A percentile compares a stretch with the other conserved stretches of the same genome.
These are phyloP conservation scores for Scleroderma citrinum DNA, from an alignment of 768 basidiomycete species.

Conservation along the genomic window DNA sequence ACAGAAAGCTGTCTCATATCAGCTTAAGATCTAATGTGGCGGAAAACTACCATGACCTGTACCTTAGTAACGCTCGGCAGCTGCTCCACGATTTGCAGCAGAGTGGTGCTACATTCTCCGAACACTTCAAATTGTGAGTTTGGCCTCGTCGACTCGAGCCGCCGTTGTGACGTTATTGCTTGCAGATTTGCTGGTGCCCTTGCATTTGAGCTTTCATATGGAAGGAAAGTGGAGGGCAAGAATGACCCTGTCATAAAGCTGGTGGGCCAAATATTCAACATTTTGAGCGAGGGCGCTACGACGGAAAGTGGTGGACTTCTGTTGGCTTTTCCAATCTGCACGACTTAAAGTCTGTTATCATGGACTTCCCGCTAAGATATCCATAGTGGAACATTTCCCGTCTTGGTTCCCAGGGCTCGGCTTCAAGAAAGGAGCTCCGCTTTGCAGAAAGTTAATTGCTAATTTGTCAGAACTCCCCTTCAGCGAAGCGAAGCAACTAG, in stretches of 20 bases:
- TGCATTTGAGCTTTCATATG: background rate
- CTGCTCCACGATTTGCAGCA: background rate
- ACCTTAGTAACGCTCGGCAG: background rate
- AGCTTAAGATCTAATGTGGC: constrained; percentile 3
- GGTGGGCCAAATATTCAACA: background rate
- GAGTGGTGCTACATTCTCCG: background rate
- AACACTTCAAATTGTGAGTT: background rate
- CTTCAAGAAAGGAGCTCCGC: background rate
- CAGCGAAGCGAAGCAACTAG: background rate
- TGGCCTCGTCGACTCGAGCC: background rate
- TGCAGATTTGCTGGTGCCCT: background rate
- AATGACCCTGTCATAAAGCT: background rate
- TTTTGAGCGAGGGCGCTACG: background rate
- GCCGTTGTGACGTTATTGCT: too few species aligned
- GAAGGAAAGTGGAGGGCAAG: background rate
- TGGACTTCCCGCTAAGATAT: background rate
- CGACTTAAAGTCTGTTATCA: background rate
- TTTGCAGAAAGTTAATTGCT: background rate
- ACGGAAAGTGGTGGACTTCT: background rate
- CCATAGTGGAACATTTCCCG: background rate
- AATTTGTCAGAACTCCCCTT: background rate
- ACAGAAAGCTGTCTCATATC: constrained; percentile 10
- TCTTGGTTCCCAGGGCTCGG: background rate
- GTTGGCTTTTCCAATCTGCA: background rate
- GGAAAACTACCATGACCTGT: constrained; percentile 4